Evolutionary conservation across 768 basidiomycete species (phyloP).

Genomic region (Fomitopsis pulvina): DNA sequence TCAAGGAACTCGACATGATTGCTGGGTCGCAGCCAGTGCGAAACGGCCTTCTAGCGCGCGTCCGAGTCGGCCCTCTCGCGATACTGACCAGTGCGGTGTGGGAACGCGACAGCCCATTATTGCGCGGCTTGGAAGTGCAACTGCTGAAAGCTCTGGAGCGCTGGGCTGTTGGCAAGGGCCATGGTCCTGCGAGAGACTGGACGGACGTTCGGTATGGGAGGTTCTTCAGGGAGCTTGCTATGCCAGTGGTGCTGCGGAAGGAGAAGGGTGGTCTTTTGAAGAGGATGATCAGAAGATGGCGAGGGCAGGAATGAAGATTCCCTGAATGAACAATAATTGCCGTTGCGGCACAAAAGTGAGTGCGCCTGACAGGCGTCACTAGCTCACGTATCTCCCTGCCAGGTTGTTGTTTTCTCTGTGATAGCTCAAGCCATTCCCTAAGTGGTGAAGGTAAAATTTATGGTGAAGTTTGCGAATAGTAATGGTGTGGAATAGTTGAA

Average conservation of each 20-base stretch:
- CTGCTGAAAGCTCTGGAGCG: conserved; percentile 41
- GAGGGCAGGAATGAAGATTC: not conserved
- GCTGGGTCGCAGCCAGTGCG: not conserved
- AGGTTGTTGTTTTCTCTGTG: too few species aligned
- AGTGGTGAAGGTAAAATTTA: too few species aligned
- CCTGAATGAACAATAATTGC: too few species aligned
- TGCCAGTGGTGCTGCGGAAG: conserved; percentile 6
- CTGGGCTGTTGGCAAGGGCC: conserved; percentile 21
- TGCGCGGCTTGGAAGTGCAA: conserved; percentile 54
- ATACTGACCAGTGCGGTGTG: conserved; percentile 71
- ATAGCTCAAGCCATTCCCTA: too few species aligned
- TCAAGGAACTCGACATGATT: conserved; percentile 4
- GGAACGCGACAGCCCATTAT: conserved; percentile 52
- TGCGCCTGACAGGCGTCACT: too few species aligned
- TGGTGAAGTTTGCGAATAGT: too few species aligned
- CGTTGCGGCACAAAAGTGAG: too few species aligned
- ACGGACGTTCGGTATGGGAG: conserved; percentile 5
- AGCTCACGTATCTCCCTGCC: too few species aligned
- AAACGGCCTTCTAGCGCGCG: not conserved
- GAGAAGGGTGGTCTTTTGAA: conserved; percentile 6
- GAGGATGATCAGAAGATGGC: not conserved
- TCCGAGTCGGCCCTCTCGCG: conserved; percentile 44
- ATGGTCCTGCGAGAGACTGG: not conserved
- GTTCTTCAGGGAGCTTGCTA: conserved; percentile 14
- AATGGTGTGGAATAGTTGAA: too few species aligned